phyloP scores from a whole-genome alignment of 148 eudicot species.

The Rhododendron henanense region DNA sequence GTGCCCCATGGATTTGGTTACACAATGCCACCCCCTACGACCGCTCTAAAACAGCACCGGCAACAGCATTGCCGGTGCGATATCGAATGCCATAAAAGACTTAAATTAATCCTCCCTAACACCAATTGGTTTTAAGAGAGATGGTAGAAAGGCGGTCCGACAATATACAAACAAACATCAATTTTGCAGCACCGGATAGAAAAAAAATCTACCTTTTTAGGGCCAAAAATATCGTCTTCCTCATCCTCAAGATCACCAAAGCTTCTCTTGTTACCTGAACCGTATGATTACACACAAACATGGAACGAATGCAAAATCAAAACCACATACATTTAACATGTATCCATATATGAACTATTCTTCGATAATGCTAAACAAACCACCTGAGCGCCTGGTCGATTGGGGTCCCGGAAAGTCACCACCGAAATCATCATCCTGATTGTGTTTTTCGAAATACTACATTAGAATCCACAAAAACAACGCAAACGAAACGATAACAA shows the following conservation, averaged over 20 bases:
- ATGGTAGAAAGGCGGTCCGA: too few relatives aligned
- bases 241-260: slow-evolving; percentile 92
- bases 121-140: too few relatives aligned
- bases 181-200: background rate
- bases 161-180: background rate
- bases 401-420: slow-evolving; percentile 66
- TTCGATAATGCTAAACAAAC: background rate
- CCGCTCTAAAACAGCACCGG: too few relatives aligned
- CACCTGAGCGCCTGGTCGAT: slow-evolving; percentile 55
- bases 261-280: slow-evolving; percentile 65
- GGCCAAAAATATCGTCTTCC: slow-evolving; percentile 87
- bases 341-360: background rate
- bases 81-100: too few relatives aligned
- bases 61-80: too few relatives aligned
- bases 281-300: too few relatives aligned
- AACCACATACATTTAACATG: background rate
- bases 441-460: background rate
- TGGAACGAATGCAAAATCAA: background rate
- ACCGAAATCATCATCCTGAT: slow-evolving; percentile 89
- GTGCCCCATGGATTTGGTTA: too few relatives aligned
- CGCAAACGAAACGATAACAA: background rate
- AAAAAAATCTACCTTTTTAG: slow-evolving; percentile 53
- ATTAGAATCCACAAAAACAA: slow-evolving; percentile 3
- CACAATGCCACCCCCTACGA: too few relatives aligned
- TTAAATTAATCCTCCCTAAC: too few relatives aligned